Percentiles rank a stretch among this genome's conserved stretches.
These are phyloP conservation scores for Linnemannia hyalina DNA, from an alignment of 192 early-diverging fungal genomes.

Conservation along the genomic window DNA sequence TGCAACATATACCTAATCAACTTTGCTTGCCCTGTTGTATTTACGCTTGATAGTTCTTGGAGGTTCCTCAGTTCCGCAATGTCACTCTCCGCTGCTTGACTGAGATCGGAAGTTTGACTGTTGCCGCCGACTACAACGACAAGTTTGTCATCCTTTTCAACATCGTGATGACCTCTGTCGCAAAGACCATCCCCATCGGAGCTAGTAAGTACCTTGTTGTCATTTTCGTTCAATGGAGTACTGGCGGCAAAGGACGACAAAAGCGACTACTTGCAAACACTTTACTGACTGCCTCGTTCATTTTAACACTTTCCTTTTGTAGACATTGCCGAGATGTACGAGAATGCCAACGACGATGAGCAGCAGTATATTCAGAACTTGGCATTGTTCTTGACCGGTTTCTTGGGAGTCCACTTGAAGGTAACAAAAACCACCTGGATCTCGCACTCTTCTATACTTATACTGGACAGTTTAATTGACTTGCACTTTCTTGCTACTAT, in stretches of 20 bases:
- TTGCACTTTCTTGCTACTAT: background rate
- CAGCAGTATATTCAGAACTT: slow-evolving; percentile 98
- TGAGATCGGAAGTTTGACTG: slow-evolving; percentile 93
- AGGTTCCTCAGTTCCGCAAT: slow-evolving; percentile 89
- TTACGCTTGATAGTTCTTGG: slow-evolving; percentile 77
- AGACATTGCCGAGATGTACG: slow-evolving; percentile 88
- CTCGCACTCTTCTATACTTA: too few species aligned
- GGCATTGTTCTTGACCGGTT: slow-evolving; percentile 91
- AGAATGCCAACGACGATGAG: slow-evolving; percentile 87
- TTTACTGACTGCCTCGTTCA: background rate
- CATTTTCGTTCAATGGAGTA: background rate
- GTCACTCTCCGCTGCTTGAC: slow-evolving; percentile 96
- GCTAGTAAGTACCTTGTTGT: slow-evolving; percentile 65
- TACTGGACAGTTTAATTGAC: background rate
- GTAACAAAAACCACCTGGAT: slow-evolving; percentile 53
- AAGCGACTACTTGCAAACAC: background rate
- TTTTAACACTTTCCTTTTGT: background rate
- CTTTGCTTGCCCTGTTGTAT: background rate
- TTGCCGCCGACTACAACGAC: slow-evolving; percentile 84
- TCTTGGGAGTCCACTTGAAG: slow-evolving; percentile 87
- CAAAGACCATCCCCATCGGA: slow-evolving; percentile 75
- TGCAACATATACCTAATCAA: background rate
- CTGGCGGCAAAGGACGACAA: background rate
- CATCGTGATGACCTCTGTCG: slow-evolving; percentile 79
- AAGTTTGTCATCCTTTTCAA: slow-evolving; percentile 92